Evolutionary conservation across 202 grass and related monocot genomes (phyloP).

Genomic region (Setaria viridis): DNA sequence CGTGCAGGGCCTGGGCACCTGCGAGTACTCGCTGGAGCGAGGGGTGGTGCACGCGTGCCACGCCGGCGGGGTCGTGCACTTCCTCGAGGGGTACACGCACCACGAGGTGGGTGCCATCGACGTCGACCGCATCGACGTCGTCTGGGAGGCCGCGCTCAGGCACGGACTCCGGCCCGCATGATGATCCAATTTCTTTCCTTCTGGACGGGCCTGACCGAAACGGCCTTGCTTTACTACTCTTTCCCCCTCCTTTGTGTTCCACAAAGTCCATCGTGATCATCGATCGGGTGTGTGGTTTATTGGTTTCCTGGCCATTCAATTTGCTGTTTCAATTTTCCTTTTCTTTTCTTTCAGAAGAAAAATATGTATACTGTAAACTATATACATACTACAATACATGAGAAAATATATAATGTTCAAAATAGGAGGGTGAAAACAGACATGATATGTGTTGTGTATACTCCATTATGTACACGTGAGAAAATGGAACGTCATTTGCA

Average conservation of each 20-base stretch:
- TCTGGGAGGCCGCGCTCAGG: slow-evolving; percentile 78
- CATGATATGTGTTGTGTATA: neutral
- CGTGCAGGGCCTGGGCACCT: slow-evolving; percentile 59
- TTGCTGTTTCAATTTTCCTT: slow-evolving; percentile 26
- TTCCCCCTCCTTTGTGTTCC: neutral
- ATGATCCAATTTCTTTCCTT: neutral
- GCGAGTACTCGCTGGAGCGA: slow-evolving; percentile 85
- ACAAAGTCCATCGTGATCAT: neutral
- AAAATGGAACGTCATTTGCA: neutral
- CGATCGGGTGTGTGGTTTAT: neutral
- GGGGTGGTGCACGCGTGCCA: slow-evolving; percentile 86
- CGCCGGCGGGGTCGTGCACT: slow-evolving; percentile 77
- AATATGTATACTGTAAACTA: slow-evolving; percentile 7
- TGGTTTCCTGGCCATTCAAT: slow-evolving; percentile 6
- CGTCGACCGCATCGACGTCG: slow-evolving; percentile 76
- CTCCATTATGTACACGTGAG: neutral
- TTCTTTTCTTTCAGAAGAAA: neutral
- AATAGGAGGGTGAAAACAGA: neutral
- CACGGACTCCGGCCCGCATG: slow-evolving; percentile 78
- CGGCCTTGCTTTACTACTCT: neutral
- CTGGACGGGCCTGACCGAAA: neutral
- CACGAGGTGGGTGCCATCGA: slow-evolving; percentile 88
- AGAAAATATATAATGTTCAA: neutral
- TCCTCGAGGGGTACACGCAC: slow-evolving; percentile 73
- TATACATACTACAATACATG: neutral